These are phyloP conservation scores for Suhomyces wounanorum DNA, from an alignment of 1,139 yeast genomes.

Conservation along the genomic window DNA sequence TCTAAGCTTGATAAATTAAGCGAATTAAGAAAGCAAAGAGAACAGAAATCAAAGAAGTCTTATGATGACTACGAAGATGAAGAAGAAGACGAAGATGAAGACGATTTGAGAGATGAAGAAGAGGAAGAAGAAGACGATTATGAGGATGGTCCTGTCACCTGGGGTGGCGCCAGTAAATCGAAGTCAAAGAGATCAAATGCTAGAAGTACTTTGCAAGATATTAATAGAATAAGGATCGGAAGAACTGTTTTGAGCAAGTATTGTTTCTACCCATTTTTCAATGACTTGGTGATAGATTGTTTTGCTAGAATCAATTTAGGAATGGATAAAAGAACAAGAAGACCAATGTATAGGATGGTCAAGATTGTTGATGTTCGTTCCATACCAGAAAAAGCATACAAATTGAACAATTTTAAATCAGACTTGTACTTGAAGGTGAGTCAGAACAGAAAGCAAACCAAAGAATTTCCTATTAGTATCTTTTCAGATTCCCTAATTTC, in stretches of 20 bases:
- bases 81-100: conserved; percentile 44
- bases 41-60: conserved; percentile 49
- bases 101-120: conserved; percentile 44
- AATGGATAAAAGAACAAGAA: conserved; percentile 58
- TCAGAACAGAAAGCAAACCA: conserved; percentile 66
- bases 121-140: conserved; percentile 39
- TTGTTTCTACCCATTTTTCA: conserved; percentile 82
- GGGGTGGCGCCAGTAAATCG: conserved; percentile 47
- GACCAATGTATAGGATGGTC: conserved; percentile 80
- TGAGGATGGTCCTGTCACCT: conserved; percentile 46
- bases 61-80: conserved; percentile 31
- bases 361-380: conserved; percentile 66
- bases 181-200: conserved; percentile 31
- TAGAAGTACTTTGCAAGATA: conserved; percentile 53
- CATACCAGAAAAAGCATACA: conserved; percentile 57
- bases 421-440: conserved; percentile 66
- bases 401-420: conserved; percentile 54
- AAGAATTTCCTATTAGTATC: conserved; percentile 71
- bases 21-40: conserved; percentile 85
- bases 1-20: conserved; percentile 60
- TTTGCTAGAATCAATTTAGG: conserved; percentile 86
- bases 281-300: conserved; percentile 66
- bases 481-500: conserved; percentile 78
- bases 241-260: conserved; percentile 72
- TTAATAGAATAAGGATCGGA: conserved; percentile 74